These are phyloP conservation scores for Solanum okadae DNA, from an alignment of 257 asterid species.

Conservation along the genomic window DNA sequence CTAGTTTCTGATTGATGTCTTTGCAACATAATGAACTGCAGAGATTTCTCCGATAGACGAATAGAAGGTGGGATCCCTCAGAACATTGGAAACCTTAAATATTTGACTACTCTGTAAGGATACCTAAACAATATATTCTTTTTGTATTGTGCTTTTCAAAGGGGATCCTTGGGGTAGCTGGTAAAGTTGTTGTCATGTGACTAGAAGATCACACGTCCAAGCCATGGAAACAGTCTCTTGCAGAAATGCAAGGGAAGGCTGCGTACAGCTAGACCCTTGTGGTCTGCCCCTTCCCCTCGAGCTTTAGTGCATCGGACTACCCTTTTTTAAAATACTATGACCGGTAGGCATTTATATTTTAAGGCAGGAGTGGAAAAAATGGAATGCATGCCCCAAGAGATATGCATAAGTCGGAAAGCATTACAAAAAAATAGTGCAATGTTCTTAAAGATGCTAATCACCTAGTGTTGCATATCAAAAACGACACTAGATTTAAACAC, in stretches of 20 bases:
- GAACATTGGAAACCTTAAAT: background rate
- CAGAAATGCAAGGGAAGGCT: background rate
- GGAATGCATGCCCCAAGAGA: background rate
- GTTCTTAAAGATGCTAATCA: background rate
- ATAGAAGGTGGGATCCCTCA: background rate
- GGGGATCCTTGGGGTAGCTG: background rate
- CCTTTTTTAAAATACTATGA: background rate
- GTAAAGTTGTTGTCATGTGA: background rate
- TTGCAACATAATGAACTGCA: background rate
- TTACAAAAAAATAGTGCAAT: background rate
- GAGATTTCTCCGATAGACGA: background rate
- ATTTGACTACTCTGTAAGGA: background rate
- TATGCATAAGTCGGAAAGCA: background rate
- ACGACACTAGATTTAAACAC: background rate
- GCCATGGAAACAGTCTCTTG: background rate
- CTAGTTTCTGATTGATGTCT: background rate
- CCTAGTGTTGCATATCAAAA: background rate
- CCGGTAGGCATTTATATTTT: background rate
- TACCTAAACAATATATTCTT: background rate
- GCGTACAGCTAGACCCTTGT: background rate
- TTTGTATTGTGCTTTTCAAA: background rate
- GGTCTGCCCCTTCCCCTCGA: background rate
- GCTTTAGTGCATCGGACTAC: background rate
- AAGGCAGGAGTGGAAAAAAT: background rate
- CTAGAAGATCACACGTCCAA: background rate